Evolutionary conservation across 768 basidiomycete species (phyloP).

Genomic region (Boletus sensibilis): DNA sequence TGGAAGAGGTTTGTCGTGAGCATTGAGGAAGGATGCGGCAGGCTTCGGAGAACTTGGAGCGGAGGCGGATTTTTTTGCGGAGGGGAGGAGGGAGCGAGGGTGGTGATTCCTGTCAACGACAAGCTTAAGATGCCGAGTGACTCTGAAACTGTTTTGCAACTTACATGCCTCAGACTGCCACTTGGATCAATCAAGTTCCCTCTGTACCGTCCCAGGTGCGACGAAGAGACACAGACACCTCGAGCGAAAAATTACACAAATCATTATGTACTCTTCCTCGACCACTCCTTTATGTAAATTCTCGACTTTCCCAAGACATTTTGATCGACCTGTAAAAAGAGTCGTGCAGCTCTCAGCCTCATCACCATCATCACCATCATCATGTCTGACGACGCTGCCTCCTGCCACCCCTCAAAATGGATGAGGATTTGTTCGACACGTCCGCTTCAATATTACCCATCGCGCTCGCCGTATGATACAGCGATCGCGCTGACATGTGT

Average conservation of each 20-base stretch:
- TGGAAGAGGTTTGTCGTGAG: slow-evolving; percentile 41
- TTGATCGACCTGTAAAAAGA: not conserved
- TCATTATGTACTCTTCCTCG: slow-evolving; percentile 22
- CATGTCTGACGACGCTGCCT: not conserved
- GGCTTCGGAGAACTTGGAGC: slow-evolving; percentile 28
- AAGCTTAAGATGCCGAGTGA: not conserved
- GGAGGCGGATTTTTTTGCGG: slow-evolving; percentile 22
- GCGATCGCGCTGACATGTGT: not conserved
- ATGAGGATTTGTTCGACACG: not conserved
- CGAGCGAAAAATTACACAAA: slow-evolving; percentile 1
- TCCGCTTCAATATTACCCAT: not conserved
- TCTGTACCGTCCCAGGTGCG: not conserved
- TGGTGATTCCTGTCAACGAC: slow-evolving; percentile 21
- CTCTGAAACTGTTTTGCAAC: slow-evolving; percentile 2
- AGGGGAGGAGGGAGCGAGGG: slow-evolving; percentile 25
- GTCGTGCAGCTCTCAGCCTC: slow-evolving; percentile 2
- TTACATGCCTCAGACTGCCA: slow-evolving; percentile 20
- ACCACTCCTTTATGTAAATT: slow-evolving; percentile 30
- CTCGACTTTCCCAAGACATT: slow-evolving; percentile 20
- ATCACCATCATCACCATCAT: slow-evolving; percentile 1
- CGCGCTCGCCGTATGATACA: not conserved
- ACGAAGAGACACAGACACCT: not conserved
- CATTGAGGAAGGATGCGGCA: slow-evolving; percentile 6
- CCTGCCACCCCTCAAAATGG: not conserved
- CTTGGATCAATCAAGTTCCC: not conserved